Conservation (phyloP, 352 stramenopile species). For the Globisporangium nunn region DNA sequence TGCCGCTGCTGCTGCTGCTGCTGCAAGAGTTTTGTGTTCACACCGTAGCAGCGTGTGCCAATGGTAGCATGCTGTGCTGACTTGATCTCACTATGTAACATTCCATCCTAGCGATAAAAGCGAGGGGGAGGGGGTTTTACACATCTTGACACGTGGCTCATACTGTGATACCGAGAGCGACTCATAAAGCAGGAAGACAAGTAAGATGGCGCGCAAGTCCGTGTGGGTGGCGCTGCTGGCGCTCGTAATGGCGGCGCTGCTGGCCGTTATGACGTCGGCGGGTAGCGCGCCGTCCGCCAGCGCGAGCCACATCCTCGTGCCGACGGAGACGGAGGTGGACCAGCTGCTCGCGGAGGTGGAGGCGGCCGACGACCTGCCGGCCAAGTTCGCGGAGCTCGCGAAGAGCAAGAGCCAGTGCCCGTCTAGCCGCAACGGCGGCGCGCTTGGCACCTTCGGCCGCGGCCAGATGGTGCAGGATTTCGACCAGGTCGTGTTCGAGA, state of each 20-base stretch:
- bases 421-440: slow-evolving; percentile 51
- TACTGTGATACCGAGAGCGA: too few relatives aligned
- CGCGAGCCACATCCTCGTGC: slow-evolving; percentile 79
- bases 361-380: slow-evolving; percentile 40
- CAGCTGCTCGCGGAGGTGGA: slow-evolving; percentile 49
- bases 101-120: too few relatives aligned
- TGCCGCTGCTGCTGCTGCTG: too few relatives aligned
- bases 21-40: too few relatives aligned
- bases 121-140: too few relatives aligned
- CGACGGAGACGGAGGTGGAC: slow-evolving; percentile 54
- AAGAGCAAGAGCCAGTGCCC: slow-evolving; percentile 68
- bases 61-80: too few relatives aligned
- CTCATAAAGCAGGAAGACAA: neutral
- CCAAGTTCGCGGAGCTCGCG: slow-evolving; percentile 48
- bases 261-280: slow-evolving; percentile 3
- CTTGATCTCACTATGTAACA: too few relatives aligned
- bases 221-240: slow-evolving; percentile 21
- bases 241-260: slow-evolving; percentile 6
- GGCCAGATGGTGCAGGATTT: slow-evolving; percentile 77
- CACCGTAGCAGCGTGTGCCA: too few relatives aligned
- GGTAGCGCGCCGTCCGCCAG: slow-evolving; percentile 23
- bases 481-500: slow-evolving; percentile 74
- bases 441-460: slow-evolving; percentile 58
- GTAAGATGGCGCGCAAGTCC: slow-evolving; percentile 15
- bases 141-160: too few relatives aligned